Conservation (phyloP, 768 basidiomycete species). For the Tulasnella sp. region DNA sequence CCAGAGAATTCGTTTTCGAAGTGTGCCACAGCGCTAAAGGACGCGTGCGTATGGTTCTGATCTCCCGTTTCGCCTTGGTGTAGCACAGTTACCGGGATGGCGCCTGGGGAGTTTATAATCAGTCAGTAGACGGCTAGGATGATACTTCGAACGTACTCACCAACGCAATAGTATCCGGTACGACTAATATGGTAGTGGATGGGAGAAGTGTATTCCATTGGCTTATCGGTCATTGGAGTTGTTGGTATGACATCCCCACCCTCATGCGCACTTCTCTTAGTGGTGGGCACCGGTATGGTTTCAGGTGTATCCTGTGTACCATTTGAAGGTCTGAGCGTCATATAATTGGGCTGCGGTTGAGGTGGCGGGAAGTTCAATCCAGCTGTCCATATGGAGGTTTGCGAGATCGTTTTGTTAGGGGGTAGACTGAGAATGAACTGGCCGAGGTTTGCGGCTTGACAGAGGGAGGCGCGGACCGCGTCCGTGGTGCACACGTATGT, state of each 20-base stretch:
- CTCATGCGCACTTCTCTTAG: not conserved
- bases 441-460: constrained; percentile 59
- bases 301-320: constrained; percentile 27
- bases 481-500: constrained; percentile 87
- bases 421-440: constrained; percentile 78
- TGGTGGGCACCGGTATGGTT: constrained; percentile 36
- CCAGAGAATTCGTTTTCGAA: constrained; percentile 87
- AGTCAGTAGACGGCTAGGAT: not conserved
- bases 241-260: constrained; percentile 5
- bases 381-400: constrained; percentile 83
- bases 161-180: constrained; percentile 94
- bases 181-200: constrained; percentile 73
- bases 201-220: constrained; percentile 49
- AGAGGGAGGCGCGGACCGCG: constrained; percentile 60
- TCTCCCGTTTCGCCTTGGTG: constrained; percentile 28
- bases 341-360: constrained; percentile 44
- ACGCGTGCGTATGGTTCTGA: constrained; percentile 55
- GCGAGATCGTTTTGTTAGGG: constrained; percentile 41
- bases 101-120: constrained; percentile 35
- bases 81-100: constrained; percentile 81
- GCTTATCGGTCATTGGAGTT: constrained; percentile 35
- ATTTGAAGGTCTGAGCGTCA: no score
- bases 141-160: constrained; percentile 28
- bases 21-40: constrained; percentile 63
- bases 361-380: constrained; percentile 54